These are phyloP conservation scores for Gnetum montanum DNA, from an alignment of 75 land plant species.

Conservation along the genomic window DNA sequence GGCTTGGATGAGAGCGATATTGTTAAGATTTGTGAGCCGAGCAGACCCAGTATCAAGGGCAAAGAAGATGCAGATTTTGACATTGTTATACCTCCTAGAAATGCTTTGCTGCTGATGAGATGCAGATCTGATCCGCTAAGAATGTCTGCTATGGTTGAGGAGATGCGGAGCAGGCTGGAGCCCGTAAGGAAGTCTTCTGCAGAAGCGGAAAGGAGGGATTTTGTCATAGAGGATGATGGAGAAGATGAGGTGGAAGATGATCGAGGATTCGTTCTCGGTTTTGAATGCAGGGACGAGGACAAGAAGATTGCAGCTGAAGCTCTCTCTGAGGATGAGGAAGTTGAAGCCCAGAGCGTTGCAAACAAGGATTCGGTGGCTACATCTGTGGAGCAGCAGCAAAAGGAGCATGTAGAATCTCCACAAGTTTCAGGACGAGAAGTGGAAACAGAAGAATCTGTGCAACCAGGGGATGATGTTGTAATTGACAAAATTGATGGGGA, in stretches of 20 bases:
- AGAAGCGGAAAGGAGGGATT: constrained; percentile 8
- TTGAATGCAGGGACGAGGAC: constrained; percentile 1
- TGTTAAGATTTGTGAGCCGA: background rate
- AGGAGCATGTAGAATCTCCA: no score
- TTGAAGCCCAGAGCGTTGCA: background rate
- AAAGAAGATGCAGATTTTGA: constrained; percentile 9
- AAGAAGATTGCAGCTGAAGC: background rate
- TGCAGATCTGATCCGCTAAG: constrained; percentile 70
- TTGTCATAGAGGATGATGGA: constrained; percentile 2
- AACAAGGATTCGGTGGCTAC: constrained; percentile 5
- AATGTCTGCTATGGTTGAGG: constrained; percentile 35
- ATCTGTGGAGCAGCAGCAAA: no score
- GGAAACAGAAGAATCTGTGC: constrained; percentile 12
- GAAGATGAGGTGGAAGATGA: constrained; percentile 12
- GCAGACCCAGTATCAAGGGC: background rate
- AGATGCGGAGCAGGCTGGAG: constrained; percentile 69
- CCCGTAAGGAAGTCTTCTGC: constrained; percentile 49
- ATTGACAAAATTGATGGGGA: no score
- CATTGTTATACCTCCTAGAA: constrained; percentile 51
- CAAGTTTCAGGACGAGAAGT: background rate
- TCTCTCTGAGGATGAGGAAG: background rate
- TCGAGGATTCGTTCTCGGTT: background rate
- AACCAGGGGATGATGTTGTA: background rate
- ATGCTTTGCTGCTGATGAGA: constrained; percentile 69
- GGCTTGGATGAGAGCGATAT: constrained; percentile 5